Conservation (phyloP, 345 rosid species). For the Arabis hirsuta region DNA sequence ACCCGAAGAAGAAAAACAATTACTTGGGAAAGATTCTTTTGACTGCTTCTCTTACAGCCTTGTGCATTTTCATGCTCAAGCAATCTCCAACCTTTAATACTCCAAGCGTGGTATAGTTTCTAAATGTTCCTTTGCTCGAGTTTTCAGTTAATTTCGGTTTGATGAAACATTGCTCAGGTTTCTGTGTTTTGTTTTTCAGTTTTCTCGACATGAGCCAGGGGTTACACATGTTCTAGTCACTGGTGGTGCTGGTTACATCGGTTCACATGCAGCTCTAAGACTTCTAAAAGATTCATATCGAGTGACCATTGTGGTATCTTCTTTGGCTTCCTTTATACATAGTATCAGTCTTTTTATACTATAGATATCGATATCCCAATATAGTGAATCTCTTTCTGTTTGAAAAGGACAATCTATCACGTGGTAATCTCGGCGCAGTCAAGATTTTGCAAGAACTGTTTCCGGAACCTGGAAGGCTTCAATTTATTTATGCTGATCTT, state of each 20-base stretch:
- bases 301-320: conserved; percentile 68
- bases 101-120: conserved; percentile 63
- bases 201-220: conserved; percentile 53
- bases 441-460: conserved; percentile 57
- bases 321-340: neutral
- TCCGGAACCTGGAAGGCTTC: conserved; percentile 71
- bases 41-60: conserved; percentile 82
- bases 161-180: conserved; percentile 7
- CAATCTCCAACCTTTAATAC: conserved; percentile 73
- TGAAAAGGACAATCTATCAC: conserved; percentile 69
- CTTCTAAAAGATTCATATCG: conserved; percentile 69
- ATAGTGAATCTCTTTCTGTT: neutral
- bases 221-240: conserved; percentile 72
- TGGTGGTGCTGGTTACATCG: conserved; percentile 84
- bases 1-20: conserved; percentile 78
- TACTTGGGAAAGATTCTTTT: conserved; percentile 71
- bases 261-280: conserved; percentile 74
- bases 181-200: conserved; percentile 41
- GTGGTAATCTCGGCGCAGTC: conserved; percentile 70
- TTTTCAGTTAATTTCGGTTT: neutral
- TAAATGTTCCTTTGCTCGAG: neutral
- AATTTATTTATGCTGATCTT: conserved; percentile 65
- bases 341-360: too few relatives aligned
- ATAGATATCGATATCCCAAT: neutral
- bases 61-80: conserved; percentile 91